A percentile compares a stretch with the other conserved stretches of the same genome.
phyloP scores from a whole-genome alignment of 352 stramenopile genomes.

The Saprolegnia parasitica region DNA sequence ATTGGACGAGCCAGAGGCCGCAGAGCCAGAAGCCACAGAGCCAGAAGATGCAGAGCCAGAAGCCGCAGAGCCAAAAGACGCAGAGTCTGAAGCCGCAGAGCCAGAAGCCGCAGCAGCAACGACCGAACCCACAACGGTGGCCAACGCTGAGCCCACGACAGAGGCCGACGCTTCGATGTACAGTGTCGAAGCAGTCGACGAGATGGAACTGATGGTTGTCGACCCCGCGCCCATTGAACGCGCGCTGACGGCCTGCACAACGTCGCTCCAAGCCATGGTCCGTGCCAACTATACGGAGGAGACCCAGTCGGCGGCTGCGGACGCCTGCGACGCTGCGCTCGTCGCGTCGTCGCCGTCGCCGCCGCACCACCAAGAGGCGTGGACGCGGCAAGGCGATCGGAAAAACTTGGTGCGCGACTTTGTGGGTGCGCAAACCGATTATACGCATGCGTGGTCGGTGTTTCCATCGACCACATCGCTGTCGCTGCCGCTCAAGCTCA shows the following conservation, averaged over 20 bases:
- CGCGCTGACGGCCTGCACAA: background rate
- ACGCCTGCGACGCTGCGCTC: constrained; percentile 3
- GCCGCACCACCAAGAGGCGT: background rate
- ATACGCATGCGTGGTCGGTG: background rate
- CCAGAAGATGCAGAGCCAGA: too few species aligned
- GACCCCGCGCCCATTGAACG: background rate
- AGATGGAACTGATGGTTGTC: background rate
- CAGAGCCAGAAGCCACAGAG: too few species aligned
- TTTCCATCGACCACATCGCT: background rate
- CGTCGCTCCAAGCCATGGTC: background rate
- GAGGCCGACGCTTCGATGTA: background rate
- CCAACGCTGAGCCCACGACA: background rate
- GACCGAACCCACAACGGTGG: too few species aligned
- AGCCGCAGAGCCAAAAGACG: too few species aligned
- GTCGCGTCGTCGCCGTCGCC: background rate
- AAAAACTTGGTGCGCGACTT: constrained; percentile 28
- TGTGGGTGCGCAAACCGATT: constrained; percentile 10
- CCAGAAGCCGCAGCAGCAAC: too few species aligned
- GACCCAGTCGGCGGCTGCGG: background rate
- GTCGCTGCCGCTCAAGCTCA: background rate
- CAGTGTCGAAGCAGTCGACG: background rate
- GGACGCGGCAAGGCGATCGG: constrained; percentile 5
- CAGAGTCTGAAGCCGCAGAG: too few species aligned
- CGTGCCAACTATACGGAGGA: background rate
- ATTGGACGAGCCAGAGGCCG: too few species aligned